A percentile compares a stretch with the other conserved stretches of the same genome.
Conservation (phyloP, 1,284 basidiomycete species). For the Chalciporus piperatoides region DNA sequence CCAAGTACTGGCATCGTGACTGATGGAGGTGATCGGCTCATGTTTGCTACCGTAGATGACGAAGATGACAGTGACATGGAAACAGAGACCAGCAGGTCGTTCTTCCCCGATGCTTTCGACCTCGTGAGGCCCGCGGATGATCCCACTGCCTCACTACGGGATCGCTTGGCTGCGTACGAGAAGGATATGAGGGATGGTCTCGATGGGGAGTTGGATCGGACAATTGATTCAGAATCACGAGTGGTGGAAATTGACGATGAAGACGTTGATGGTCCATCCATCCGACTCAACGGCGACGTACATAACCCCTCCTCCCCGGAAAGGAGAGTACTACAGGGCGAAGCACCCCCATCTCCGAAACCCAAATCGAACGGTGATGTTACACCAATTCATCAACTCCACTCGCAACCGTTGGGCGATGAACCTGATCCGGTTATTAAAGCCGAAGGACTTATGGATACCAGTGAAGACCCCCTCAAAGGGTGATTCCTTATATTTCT, state of each 20-base stretch:
- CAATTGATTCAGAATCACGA: constrained; percentile 19
- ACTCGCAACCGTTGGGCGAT: constrained; percentile 56
- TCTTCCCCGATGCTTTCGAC: constrained; percentile 47
- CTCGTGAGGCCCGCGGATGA: constrained; percentile 45
- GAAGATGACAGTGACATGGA: constrained; percentile 51
- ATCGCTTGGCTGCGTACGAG: constrained; percentile 60
- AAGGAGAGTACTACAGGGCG: constrained; percentile 34
- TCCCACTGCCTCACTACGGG: constrained; percentile 53
- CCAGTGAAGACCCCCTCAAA: constrained; percentile 67
- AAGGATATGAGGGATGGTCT: constrained; percentile 37
- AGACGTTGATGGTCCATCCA: constrained; percentile 33
- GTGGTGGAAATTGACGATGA: constrained; percentile 30
- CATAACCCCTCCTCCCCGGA: constrained; percentile 9
- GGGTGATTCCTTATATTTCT: constrained; percentile 26
- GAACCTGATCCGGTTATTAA: constrained; percentile 52
- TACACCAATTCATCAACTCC: constrained; percentile 48
- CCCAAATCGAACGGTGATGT: constrained; percentile 44
- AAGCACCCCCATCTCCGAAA: constrained; percentile 45
- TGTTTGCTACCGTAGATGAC: constrained; percentile 57
- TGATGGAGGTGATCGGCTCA: constrained; percentile 44
- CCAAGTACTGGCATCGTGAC: constrained; percentile 47
- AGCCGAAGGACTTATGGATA: constrained; percentile 71
- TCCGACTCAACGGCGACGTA: constrained; percentile 28
- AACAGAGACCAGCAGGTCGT: constrained; percentile 37
- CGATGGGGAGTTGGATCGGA: constrained; percentile 29